Conservation (phyloP, 177 flowering plant species). For the Telopea speciosissima region DNA sequence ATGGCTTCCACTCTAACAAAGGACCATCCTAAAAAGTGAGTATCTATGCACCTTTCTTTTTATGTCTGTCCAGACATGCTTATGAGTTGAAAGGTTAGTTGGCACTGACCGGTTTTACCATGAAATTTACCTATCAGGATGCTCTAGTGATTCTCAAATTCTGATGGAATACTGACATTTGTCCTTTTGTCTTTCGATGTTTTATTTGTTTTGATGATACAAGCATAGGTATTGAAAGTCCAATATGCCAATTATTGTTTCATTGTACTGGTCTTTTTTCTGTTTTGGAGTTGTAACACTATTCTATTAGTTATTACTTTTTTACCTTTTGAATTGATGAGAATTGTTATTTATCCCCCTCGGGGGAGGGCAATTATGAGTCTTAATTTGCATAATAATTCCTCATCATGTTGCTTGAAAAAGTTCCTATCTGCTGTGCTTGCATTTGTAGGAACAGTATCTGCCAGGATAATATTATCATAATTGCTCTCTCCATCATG, state of each 20-base stretch:
- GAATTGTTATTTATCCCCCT: too few relatives aligned
- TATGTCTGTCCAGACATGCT: background rate
- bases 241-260: background rate
- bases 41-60: background rate
- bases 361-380: too few relatives aligned
- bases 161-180: background rate
- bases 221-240: background rate
- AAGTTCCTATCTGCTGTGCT: background rate
- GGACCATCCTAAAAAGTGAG: conserved; percentile 98
- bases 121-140: background rate
- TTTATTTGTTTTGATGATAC: background rate
- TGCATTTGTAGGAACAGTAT: background rate
- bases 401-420: background rate
- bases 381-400: background rate
- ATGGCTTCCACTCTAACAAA: conserved; percentile 91
- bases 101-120: background rate
- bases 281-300: too few relatives aligned
- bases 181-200: too few relatives aligned
- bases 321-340: too few relatives aligned
- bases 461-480: background rate
- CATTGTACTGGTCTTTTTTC: too few relatives aligned
- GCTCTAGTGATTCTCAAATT: too few relatives aligned
- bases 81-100: background rate
- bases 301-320: too few relatives aligned
- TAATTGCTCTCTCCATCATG: background rate